Base-by-base conservation (phyloP, 371 early-diverging fungal species). In the Mortierella sp. region DNA sequence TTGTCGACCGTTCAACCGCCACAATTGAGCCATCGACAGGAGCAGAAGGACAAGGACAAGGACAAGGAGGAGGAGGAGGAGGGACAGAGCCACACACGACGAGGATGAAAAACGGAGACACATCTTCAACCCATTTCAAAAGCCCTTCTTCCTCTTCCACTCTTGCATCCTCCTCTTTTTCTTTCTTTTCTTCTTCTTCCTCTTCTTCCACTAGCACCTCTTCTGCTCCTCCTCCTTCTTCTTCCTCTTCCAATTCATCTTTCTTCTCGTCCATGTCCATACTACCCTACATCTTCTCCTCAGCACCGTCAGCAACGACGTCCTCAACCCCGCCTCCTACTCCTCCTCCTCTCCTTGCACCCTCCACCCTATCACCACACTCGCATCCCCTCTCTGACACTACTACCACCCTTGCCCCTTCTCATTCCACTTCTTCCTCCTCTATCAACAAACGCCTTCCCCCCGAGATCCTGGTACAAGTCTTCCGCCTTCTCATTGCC, bases 371-470 rank as follows among this genome's bases (percentile, higher is more conserved):
- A 28, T 14, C 59, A 14, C 11, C 59, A 59, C 4, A 59, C 26
- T 59, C 16, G 28, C 59, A 59, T 5, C 16, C 28, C 13, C 59
- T 59, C 5, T 14, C 28, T 14, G 28, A 59, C 14, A 59, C 59
- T 28, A 55, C 28, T 26, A 59, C 59, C 5, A 13, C 28, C 28
- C 2, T n/a, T 54, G 24, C n/a, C 54, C 54, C 24, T 26, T 2
- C 69, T 40, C 40, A 11, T 69, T 28, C 71, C 6, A 19, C 34
- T 44, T 24, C 50, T 14, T 50, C 61, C 31, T 28, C 51, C 71
- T 78, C 75, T 28, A 82, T 86, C 71, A 81, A 86, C 59, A 75
- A 76, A 37, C n/a, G 8, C 3, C 74, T 86, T 3, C 80, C 78
- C 2, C 79, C 82, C 16, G 86, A 86, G 31, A 77, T 86, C 50